These are phyloP conservation scores for Phalaenopsis equestris DNA, from an alignment of 106 monocot genomes.

Conservation along the genomic window DNA sequence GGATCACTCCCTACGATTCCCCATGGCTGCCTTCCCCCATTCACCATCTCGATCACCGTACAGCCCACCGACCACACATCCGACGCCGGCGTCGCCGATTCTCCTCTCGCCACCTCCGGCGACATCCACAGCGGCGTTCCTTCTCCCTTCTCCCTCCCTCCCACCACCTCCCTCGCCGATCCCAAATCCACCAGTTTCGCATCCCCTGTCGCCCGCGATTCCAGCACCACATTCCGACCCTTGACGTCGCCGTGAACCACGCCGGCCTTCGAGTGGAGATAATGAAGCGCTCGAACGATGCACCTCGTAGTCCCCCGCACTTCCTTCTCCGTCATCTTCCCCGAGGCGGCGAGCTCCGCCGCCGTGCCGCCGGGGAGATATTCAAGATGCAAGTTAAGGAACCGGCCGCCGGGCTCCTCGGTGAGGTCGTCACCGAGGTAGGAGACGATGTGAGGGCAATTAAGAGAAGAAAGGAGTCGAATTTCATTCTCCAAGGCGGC, in stretches of 20 bases:
- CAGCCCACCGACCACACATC: slow-evolving; percentile 96
- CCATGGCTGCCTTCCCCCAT: slow-evolving; percentile 50
- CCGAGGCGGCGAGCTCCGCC: slow-evolving; percentile 12
- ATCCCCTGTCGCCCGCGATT: background rate
- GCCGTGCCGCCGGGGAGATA: slow-evolving; percentile 28
- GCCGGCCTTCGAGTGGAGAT: slow-evolving; percentile 19
- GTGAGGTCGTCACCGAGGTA: slow-evolving; percentile 31
- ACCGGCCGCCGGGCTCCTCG: background rate
- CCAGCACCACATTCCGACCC: slow-evolving; percentile 22
- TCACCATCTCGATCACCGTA: slow-evolving; percentile 80
- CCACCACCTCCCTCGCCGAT: background rate
- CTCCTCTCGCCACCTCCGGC: slow-evolving; percentile 51
- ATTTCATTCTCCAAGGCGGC: slow-evolving; percentile 34
- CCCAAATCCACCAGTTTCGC: slow-evolving; percentile 27
- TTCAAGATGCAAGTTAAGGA: slow-evolving; percentile 32
- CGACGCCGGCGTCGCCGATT: slow-evolving; percentile 21
- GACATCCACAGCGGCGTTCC: slow-evolving; percentile 70
- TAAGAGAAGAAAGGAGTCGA: slow-evolving; percentile 8
- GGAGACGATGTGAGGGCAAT: slow-evolving; percentile 21
- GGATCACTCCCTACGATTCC: slow-evolving; percentile 4
- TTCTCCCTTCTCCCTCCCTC: background rate
- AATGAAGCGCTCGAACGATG: slow-evolving; percentile 13
- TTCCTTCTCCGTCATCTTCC: slow-evolving; percentile 8
- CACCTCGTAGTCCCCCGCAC: slow-evolving; percentile 15
- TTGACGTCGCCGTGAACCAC: slow-evolving; percentile 32